Conservation (phyloP, 2,329 filamentous ascomycete species). For the Didymosphaeria variabile region DNA sequence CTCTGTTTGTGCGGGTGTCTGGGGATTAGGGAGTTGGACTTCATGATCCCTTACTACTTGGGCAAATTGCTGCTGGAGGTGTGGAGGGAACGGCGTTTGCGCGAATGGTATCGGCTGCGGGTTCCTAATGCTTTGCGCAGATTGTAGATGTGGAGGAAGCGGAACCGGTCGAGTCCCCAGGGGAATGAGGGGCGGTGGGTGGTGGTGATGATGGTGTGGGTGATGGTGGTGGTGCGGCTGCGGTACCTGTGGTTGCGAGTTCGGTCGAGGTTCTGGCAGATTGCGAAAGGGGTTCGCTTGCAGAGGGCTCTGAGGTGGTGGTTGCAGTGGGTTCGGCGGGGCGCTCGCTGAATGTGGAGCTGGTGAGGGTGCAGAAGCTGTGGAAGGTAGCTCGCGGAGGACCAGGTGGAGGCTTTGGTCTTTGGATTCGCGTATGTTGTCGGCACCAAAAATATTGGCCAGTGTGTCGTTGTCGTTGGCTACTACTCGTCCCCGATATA, state of each 20-base stretch:
- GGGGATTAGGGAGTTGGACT: constrained; percentile 23
- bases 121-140: no score
- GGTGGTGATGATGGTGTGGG: constrained; percentile 24
- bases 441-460: constrained; percentile 59
- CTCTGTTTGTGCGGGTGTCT: constrained; percentile 13
- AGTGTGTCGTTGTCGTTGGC: constrained; percentile 60
- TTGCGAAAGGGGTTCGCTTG: constrained; percentile 45
- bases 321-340: constrained; percentile 49
- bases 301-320: constrained; percentile 31
- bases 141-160: constrained; percentile 6
- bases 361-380: constrained; percentile 28
- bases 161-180: constrained; percentile 12
- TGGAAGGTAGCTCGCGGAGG: constrained; percentile 43
- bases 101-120: no score
- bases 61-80: constrained; percentile 17
- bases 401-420: constrained; percentile 52
- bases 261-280: constrained; percentile 37
- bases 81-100: constrained; percentile 2
- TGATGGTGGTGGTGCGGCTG: constrained; percentile 28
- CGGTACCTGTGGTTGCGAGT: constrained; percentile 35
- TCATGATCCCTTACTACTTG: constrained; percentile 18
- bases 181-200: constrained; percentile 22
- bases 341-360: constrained; percentile 45
- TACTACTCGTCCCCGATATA: constrained; percentile 66
- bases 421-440: constrained; percentile 51